A percentile compares a stretch with the other conserved stretches of the same genome.
These are phyloP conservation scores for Delonix regia DNA, from an alignment of 306 rosid genomes.

Conservation along the genomic window DNA sequence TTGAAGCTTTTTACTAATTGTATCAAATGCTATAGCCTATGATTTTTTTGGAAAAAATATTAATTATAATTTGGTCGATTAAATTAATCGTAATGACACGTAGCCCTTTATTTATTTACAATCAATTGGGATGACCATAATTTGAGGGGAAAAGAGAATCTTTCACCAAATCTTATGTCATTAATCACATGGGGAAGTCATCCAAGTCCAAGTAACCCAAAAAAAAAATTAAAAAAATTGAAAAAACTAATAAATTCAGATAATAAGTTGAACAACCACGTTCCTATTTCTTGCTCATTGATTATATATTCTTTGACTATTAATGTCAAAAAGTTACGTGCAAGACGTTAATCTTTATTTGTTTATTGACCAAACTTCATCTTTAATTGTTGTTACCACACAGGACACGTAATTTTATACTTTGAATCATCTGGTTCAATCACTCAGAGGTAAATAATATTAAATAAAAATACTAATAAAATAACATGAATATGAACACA, in stretches of 20 bases:
- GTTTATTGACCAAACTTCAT: too few relatives aligned
- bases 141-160: constrained; percentile 1
- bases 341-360: not conserved
- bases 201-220: constrained; percentile 37
- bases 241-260: not conserved
- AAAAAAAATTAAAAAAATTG: not conserved
- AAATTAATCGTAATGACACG: too few relatives aligned
- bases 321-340: too few relatives aligned
- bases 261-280: not conserved
- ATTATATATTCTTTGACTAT: not conserved
- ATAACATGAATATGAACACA: not conserved
- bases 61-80: too few relatives aligned
- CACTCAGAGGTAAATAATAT: not conserved
- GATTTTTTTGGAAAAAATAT: too few relatives aligned
- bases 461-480: not conserved
- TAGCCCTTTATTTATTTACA: not conserved
- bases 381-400: not conserved
- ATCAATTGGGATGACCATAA: not conserved
- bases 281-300: not conserved
- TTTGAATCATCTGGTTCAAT: not conserved
- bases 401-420: not conserved
- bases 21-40: too few relatives aligned
- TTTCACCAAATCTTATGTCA: not conserved
- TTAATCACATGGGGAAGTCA: constrained; percentile 34
- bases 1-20: too few relatives aligned